A percentile compares a stretch with the other conserved stretches of the same genome.
Conservation (phyloP, 2,329 filamentous ascomycete genomes). For the Aspergillus melleus region DNA sequence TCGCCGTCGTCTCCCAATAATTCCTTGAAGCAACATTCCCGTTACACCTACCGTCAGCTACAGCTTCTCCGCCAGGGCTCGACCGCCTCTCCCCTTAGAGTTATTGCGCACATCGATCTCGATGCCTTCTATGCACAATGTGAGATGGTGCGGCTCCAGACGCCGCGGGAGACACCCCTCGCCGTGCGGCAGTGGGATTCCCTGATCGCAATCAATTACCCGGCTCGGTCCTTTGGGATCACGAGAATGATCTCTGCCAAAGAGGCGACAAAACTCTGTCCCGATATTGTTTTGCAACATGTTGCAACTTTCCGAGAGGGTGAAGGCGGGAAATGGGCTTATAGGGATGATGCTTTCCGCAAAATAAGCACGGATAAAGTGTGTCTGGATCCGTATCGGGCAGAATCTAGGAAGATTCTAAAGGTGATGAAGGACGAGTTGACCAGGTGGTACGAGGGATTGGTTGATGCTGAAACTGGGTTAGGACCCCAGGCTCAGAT, state of each 20-base stretch:
- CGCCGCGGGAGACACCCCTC: conserved; percentile 73
- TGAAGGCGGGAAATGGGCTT: conserved; percentile 81
- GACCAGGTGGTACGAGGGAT: conserved; percentile 45
- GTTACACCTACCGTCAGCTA: conserved; percentile 83
- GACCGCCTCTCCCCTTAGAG: conserved; percentile 74
- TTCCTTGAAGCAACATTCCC: conserved; percentile 53
- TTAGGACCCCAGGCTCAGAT: conserved; percentile 18
- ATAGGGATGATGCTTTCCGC: conserved; percentile 75
- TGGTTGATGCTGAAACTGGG: conserved; percentile 18
- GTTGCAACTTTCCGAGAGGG: conserved; percentile 95
- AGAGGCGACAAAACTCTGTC: conserved; percentile 86
- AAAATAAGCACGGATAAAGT: conserved; percentile 90
- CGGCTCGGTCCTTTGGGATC: conserved; percentile 78
- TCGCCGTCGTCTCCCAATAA: conserved; percentile 48
- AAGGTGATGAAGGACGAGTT: conserved; percentile 73
- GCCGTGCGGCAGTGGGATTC: conserved; percentile 96
- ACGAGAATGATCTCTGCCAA: conserved; percentile 73
- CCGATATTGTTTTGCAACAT: conserved; percentile 80
- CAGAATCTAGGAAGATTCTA: conserved; percentile 80
- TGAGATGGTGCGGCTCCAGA: conserved; percentile 81
- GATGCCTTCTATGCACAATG: conserved; percentile 98
- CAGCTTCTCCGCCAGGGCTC: conserved; percentile 71
- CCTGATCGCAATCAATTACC: conserved; percentile 94
- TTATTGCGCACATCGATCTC: conserved; percentile 88
- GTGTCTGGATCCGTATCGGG: conserved; percentile 85